Conservation (phyloP, 257 asterid genomes). For the Ophiorrhiza pumila region DNA sequence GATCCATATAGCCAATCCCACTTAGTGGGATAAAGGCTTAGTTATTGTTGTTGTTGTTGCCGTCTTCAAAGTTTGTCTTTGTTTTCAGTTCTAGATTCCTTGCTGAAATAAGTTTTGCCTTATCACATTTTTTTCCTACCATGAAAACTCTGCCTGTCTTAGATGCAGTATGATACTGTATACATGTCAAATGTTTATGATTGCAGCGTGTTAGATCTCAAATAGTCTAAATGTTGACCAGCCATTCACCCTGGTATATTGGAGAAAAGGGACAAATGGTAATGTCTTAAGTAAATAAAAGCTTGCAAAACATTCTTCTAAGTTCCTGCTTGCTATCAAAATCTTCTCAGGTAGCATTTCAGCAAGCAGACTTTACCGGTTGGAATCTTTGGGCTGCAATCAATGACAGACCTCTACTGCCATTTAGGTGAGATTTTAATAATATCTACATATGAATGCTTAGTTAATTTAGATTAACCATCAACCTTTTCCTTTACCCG, state of each 20-base stretch:
- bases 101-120: not conserved
- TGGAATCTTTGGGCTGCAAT: constrained; percentile 99
- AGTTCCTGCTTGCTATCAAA: constrained; percentile 19
- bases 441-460: not conserved
- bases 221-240: not conserved
- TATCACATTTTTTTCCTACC: not conserved
- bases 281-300: not conserved
- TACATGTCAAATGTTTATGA: not conserved
- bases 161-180: not conserved
- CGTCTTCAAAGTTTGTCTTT: no score
- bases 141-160: no score
- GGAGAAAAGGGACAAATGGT: no score
- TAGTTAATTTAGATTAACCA: constrained; percentile 1
- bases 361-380: constrained; percentile 96
- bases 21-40: no score
- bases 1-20: no score
- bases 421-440: constrained; percentile 66
- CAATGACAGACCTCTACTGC: constrained; percentile 76
- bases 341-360: constrained; percentile 79
- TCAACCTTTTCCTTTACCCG: not conserved
- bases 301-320: not conserved
- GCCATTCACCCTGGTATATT: not conserved
- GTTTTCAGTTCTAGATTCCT: not conserved
- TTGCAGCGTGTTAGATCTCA: not conserved
- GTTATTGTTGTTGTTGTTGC: no score